Percentiles rank a stretch among this genome's conserved stretches.
These are phyloP conservation scores for Coccomyxa sp. DNA, from an alignment of 139 green algal genomes.

Conservation along the genomic window DNA sequence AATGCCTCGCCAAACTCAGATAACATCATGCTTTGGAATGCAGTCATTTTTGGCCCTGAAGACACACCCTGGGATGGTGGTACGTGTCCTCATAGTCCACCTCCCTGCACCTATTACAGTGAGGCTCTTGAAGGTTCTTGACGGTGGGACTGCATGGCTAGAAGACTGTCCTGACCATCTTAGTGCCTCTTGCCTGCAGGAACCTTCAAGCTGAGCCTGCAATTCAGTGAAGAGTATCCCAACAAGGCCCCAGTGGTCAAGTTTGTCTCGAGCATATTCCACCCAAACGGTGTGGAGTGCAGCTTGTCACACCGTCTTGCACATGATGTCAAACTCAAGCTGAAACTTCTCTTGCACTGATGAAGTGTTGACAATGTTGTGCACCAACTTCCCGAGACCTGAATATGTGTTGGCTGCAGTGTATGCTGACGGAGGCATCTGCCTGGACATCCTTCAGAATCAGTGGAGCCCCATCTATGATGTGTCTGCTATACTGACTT, in stretches of 20 bases:
- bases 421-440: slow-evolving; percentile 94
- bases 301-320: background rate
- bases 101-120: background rate
- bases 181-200: slow-evolving; percentile 31
- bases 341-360: background rate
- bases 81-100: slow-evolving; percentile 13
- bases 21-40: slow-evolving; percentile 99
- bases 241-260: slow-evolving; percentile 96
- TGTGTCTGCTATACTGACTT: slow-evolving; percentile 93
- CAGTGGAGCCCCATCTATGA: slow-evolving; percentile 99
- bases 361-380: background rate
- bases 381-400: background rate
- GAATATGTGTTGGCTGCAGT: slow-evolving; percentile 51
- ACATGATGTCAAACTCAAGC: background rate
- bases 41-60: slow-evolving; percentile 98
- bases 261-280: slow-evolving; percentile 93
- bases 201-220: slow-evolving; percentile 92
- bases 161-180: background rate
- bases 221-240: slow-evolving; percentile 97
- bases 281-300: slow-evolving; percentile 85
- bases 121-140: background rate
- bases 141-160: background rate
- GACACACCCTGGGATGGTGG: slow-evolving; percentile 95
- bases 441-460: slow-evolving; percentile 98
- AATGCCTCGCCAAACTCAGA: slow-evolving; percentile 86